Percentiles rank a stretch among this genome's conserved stretches.
Evolutionary conservation across 768 basidiomycete species (phyloP).

Genomic region (Calvatia gigantea): DNA sequence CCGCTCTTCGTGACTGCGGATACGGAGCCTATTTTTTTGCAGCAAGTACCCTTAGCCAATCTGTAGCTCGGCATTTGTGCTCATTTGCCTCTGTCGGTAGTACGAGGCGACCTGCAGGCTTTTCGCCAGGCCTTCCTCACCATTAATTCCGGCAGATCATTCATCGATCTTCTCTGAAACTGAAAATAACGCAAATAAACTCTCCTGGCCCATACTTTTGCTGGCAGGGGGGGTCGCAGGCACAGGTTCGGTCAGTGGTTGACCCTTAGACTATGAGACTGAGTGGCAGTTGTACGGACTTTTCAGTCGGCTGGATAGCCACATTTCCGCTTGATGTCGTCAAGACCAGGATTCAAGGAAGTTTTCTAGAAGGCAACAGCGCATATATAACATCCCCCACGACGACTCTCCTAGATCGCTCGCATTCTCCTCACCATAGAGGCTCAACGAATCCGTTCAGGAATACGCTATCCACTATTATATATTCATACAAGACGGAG

Average conservation of each 20-base stretch:
- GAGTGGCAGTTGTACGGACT: neutral
- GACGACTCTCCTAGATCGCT: constrained; percentile 14
- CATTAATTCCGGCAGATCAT: constrained; percentile 17
- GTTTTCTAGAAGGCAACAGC: constrained; percentile 9
- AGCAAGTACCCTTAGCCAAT: constrained; percentile 34
- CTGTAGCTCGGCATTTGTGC: neutral
- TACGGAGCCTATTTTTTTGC: constrained; percentile 86
- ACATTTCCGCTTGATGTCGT: constrained; percentile 90
- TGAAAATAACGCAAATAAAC: constrained; percentile 31
- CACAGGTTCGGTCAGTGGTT: constrained; percentile 32
- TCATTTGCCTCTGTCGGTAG: constrained; percentile 21
- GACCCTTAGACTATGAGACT: neutral
- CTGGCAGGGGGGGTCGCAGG: constrained; percentile 78
- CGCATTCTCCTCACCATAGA: neutral
- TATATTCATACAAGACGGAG: constrained; percentile 57
- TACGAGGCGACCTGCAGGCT: constrained; percentile 64
- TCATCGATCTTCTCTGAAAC: constrained; percentile 36
- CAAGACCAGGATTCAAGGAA: constrained; percentile 84
- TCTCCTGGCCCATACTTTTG: constrained; percentile 56
- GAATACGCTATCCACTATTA: constrained; percentile 54
- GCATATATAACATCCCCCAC: neutral
- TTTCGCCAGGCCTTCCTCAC: constrained; percentile 27
- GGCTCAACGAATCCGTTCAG: constrained; percentile 48
- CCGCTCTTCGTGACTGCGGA: constrained; percentile 72
- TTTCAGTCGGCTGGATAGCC: constrained; percentile 61